A percentile compares a stretch with the other conserved stretches of the same genome.
These are phyloP conservation scores for Sugiyamaella novakii DNA, from an alignment of 1,139 yeast species.

Conservation along the genomic window DNA sequence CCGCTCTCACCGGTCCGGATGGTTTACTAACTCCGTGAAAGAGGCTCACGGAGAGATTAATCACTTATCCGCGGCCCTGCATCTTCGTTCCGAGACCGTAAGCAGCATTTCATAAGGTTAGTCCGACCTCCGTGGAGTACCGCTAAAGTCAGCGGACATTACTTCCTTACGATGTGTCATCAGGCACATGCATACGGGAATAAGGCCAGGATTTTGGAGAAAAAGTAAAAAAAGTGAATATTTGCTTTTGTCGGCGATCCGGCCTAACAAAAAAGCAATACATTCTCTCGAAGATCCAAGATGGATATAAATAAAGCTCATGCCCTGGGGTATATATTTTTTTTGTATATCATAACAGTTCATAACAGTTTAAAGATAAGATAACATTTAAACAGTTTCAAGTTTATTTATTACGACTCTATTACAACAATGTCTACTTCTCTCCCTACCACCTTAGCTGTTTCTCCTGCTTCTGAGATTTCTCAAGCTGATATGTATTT, in stretches of 20 bases:
- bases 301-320: not conserved
- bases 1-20: not conserved
- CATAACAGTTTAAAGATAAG: too few relatives aligned
- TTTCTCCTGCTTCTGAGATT: constrained; percentile 17
- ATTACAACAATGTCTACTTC: constrained; percentile 10
- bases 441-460: constrained; percentile 17
- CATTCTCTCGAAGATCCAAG: not conserved
- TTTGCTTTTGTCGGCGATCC: constrained; percentile 17
- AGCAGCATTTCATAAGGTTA: too few relatives aligned
- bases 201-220: too few relatives aligned
- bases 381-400: too few relatives aligned
- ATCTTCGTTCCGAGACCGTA: not conserved
- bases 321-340: not conserved
- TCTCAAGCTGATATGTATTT: constrained; percentile 55
- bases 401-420: too few relatives aligned
- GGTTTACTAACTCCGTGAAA: not conserved
- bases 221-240: constrained; percentile 1
- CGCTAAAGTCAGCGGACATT: constrained; percentile 5
- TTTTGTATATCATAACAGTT: too few relatives aligned
- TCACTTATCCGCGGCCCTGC: not conserved
- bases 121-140: too few relatives aligned
- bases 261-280: constrained; percentile 4
- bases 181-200: constrained; percentile 11
- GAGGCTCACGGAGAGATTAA: not conserved
- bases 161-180: constrained; percentile 1